Evolutionary conservation across 495 filamentous ascomycete genomes (phyloP).

Genomic region (Aspergillus taichungensis): DNA sequence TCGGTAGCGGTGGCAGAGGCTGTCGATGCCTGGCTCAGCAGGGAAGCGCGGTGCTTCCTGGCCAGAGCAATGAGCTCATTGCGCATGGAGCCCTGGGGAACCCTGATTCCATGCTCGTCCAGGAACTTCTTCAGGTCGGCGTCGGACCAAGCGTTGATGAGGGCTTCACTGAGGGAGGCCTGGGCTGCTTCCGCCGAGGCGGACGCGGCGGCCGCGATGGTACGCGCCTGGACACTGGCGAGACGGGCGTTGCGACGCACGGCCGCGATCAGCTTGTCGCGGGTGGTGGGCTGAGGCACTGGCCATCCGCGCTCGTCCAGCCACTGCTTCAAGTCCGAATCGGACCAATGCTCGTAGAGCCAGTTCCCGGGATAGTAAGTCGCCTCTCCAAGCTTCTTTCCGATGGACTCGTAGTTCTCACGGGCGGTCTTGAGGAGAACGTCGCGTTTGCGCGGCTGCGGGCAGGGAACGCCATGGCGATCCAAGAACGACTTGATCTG

Average conservation of each 20-base stretch:
- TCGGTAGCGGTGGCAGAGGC: slow-evolving; percentile 43
- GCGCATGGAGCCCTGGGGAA: slow-evolving; percentile 81
- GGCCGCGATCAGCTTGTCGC: slow-evolving; percentile 79
- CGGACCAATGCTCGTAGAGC: slow-evolving; percentile 82
- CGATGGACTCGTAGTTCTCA: slow-evolving; percentile 69
- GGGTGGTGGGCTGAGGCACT: slow-evolving; percentile 74
- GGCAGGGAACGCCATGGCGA: slow-evolving; percentile 70
- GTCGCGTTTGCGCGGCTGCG: slow-evolving; percentile 78
- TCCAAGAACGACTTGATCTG: slow-evolving; percentile 91
- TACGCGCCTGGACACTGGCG: slow-evolving; percentile 55
- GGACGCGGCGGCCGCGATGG: slow-evolving; percentile 50
- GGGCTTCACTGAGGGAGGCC: slow-evolving; percentile 63
- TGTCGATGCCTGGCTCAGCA: slow-evolving; percentile 55
- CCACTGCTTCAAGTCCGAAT: slow-evolving; percentile 71
- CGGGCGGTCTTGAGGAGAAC: slow-evolving; percentile 68
- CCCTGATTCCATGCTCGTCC: slow-evolving; percentile 65
- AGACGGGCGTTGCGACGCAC: slow-evolving; percentile 87
- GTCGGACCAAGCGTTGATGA: slow-evolving; percentile 89
- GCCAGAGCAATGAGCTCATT: slow-evolving; percentile 89
- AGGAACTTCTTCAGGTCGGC: slow-evolving; percentile 67
- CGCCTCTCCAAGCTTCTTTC: slow-evolving; percentile 77
- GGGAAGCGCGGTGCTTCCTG: slow-evolving; percentile 73
- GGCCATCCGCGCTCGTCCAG: slow-evolving; percentile 83
- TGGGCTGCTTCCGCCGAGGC: slow-evolving; percentile 60
- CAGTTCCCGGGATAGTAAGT: slow-evolving; percentile 87